Percentiles rank a stretch among this genome's conserved stretches.
Conservation (phyloP, 2,329 filamentous ascomycete genomes). For the Fusarium guadeloupense region DNA sequence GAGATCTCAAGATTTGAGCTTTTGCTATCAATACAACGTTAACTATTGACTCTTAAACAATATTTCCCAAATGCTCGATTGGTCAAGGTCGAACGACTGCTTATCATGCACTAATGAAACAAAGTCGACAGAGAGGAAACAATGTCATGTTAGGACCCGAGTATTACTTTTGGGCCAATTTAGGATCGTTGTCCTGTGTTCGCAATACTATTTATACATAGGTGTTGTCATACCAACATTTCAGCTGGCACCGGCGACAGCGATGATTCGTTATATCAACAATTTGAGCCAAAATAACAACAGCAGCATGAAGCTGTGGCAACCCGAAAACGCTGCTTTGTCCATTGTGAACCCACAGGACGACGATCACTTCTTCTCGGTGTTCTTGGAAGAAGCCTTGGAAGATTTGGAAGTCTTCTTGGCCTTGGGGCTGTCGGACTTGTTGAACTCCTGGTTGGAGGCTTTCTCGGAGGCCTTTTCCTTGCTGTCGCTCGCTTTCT, state of each 20-base stretch:
- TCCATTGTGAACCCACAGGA: not conserved
- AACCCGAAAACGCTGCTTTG: not conserved
- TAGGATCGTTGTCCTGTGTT: not conserved
- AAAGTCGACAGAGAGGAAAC: not conserved
- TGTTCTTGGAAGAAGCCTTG: not conserved
- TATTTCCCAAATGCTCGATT: not conserved
- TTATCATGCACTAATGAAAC: not conserved
- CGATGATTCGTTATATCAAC: not conserved
- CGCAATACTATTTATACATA: not conserved
- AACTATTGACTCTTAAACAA: constrained; percentile 4
- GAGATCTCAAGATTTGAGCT: constrained; percentile 14
- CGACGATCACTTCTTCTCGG: not conserved
- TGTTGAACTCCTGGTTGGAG: not conserved
- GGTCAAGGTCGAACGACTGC: not conserved
- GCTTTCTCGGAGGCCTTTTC: not conserved
- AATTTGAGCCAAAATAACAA: not conserved
- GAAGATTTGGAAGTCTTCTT: not conserved
- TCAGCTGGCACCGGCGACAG: not conserved
- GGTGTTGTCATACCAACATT: not conserved
- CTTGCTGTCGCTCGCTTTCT: not conserved
- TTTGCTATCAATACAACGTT: constrained; percentile 29
- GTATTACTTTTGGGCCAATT: not conserved
- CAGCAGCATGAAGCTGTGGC: not conserved
- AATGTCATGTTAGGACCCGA: not conserved
- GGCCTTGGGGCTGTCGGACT: not conserved